A percentile compares a stretch with the other conserved stretches of the same genome.
These are phyloP conservation scores for Picea glauca DNA, from an alignment of 75 land plant genomes.

Conservation along the genomic window DNA sequence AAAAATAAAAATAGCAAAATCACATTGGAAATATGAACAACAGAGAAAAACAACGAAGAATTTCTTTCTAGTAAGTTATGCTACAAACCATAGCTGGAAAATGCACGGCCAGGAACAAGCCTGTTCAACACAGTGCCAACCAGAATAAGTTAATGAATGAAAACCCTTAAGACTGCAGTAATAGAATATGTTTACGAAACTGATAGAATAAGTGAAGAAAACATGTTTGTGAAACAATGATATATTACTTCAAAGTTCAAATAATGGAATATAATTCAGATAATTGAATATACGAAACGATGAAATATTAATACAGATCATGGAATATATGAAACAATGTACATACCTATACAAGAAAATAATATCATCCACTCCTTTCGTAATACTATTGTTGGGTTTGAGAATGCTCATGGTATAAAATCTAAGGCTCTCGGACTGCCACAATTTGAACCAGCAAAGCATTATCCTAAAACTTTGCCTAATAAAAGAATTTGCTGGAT, in stretches of 20 bases:
- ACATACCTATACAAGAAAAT: conserved; percentile 77
- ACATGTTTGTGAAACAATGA: background rate
- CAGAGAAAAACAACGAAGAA: background rate
- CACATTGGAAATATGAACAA: background rate
- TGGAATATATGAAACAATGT: background rate
- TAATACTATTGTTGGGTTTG: conserved; percentile 34
- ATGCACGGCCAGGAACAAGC: conserved; percentile 73
- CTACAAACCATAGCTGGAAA: conserved; percentile 82
- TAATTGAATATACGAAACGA: background rate
- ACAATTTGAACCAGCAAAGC: background rate
- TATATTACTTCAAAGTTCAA: conserved; percentile 1
- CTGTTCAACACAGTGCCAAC: conserved; percentile 33
- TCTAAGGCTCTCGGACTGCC: conserved; percentile 61
- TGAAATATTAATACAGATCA: background rate
- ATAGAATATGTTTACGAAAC: background rate
- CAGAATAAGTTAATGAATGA: background rate
- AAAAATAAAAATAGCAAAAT: background rate
- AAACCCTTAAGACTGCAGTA: background rate
- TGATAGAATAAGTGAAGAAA: conserved; percentile 5
- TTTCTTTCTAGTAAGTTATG: conserved; percentile 1
- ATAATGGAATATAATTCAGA: background rate
- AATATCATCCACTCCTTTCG: conserved; percentile 52
- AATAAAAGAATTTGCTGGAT: conserved; percentile 2
- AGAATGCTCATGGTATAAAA: conserved; percentile 91
- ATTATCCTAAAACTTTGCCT: conserved; percentile 1